A percentile compares a stretch with the other conserved stretches of the same genome.
These are phyloP conservation scores for Phytophthora hybrid DNA, from an alignment of 352 stramenopile species.

Conservation along the genomic window DNA sequence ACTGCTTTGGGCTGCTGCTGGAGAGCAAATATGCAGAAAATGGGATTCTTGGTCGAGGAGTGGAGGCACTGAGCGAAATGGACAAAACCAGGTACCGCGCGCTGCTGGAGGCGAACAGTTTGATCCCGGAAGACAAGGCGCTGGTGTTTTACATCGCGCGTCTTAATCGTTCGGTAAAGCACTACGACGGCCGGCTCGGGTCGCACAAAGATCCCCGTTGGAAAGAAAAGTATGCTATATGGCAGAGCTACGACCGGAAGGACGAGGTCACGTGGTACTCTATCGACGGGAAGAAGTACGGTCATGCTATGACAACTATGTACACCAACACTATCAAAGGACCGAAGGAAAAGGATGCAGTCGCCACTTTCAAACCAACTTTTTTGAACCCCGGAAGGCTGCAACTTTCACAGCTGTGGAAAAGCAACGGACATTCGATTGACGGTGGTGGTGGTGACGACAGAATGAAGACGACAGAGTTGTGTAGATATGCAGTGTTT, in stretches of 20 bases:
- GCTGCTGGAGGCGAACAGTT: conserved; percentile 19
- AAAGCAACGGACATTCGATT: conserved; percentile 6
- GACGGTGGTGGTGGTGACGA: conserved; percentile 18
- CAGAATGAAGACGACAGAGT: conserved; percentile 8
- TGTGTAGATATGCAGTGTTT: conserved; percentile 23
- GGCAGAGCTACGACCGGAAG: conserved; percentile 14
- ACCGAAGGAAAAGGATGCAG: background rate
- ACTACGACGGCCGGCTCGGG: background rate
- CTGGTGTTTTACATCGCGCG: conserved; percentile 8
- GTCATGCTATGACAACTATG: background rate
- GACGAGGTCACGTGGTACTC: conserved; percentile 25
- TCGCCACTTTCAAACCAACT: background rate
- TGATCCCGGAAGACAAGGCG: conserved; percentile 6
- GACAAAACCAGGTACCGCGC: conserved; percentile 17
- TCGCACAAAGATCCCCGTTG: conserved; percentile 1
- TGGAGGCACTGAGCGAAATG: conserved; percentile 15
- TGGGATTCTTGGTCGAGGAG: conserved; percentile 9
- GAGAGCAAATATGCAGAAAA: conserved; percentile 23
- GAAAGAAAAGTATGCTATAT: background rate
- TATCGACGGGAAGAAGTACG: conserved; percentile 3
- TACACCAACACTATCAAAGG: background rate
- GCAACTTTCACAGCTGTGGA: conserved; percentile 16
- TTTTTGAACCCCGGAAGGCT: background rate
- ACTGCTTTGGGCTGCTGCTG: conserved; percentile 27
- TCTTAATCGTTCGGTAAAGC: background rate